Conservation (phyloP, 164 flowering plant species). For the Liriodendron chinense region DNA sequence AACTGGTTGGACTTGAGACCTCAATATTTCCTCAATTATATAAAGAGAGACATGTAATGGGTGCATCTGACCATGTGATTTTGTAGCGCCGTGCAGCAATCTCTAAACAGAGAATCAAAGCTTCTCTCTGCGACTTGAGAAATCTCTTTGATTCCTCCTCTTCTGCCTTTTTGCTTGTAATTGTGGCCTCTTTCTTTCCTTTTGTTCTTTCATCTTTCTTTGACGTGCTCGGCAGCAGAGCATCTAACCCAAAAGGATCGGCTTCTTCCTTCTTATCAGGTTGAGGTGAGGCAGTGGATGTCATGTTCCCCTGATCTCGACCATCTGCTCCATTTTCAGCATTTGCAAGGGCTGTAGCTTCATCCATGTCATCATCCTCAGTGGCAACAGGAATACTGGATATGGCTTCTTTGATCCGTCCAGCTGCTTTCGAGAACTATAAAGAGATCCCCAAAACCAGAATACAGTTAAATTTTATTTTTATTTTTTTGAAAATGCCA, state of each 20-base stretch:
- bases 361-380: conserved; percentile 72
- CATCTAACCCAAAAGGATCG: conserved; percentile 93
- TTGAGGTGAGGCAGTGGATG: conserved; percentile 22
- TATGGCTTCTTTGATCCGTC: conserved; percentile 62
- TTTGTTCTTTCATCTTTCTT: conserved; percentile 52
- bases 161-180: conserved; percentile 40
- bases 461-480: conserved; percentile 4
- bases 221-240: conserved; percentile 44
- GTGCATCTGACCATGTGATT: conserved; percentile 58
- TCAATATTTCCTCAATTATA: background rate
- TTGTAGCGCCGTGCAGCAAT: conserved; percentile 82
- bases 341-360: conserved; percentile 52
- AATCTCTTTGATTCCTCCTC: conserved; percentile 61
- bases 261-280: conserved; percentile 40
- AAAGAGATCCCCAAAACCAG: conserved; percentile 12
- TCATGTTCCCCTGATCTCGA: conserved; percentile 17
- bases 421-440: conserved; percentile 86
- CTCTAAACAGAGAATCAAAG: conserved; percentile 73
- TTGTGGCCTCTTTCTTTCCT: conserved; percentile 46
- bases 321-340: conserved; percentile 29
- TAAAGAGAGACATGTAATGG: background rate
- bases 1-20: too few relatives aligned
- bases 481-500: too few relatives aligned
- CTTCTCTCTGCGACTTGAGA: conserved; percentile 72
- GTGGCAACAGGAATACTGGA: conserved; percentile 76